Conservation (phyloP, 2,329 filamentous ascomycete genomes). For the Onygenales sp. region DNA sequence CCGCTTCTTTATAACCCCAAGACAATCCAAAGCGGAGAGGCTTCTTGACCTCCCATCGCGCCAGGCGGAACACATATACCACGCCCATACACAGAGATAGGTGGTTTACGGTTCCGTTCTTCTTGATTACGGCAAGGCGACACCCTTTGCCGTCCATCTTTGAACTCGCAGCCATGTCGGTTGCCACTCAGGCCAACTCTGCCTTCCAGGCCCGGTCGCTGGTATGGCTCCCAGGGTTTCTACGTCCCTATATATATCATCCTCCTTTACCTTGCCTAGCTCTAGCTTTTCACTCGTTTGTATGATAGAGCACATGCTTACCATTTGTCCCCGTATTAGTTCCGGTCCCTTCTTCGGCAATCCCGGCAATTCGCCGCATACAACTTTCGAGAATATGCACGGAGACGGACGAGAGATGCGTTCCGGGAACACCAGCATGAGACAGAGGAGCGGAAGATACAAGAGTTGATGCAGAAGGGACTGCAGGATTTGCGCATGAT, state of each 20-base stretch:
- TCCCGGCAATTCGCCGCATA: conserved; percentile 82
- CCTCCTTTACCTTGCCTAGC: background rate
- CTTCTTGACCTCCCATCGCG: background rate
- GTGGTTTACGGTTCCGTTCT: no score
- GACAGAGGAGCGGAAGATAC: conserved; percentile 64
- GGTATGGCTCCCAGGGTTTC: conserved; percentile 20
- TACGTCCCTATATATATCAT: background rate
- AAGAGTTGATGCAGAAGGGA: conserved; percentile 83
- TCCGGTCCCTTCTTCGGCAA: conserved; percentile 82
- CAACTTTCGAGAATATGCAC: conserved; percentile 97
- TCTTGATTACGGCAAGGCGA: background rate
- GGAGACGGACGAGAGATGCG: conserved; percentile 78
- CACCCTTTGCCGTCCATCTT: background rate
- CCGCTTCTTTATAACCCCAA: background rate
- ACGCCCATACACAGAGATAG: no score
- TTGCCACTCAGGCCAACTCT: conserved; percentile 30
- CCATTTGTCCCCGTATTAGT: conserved; percentile 43
- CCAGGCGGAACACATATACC: background rate
- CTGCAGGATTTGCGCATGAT: conserved; percentile 76
- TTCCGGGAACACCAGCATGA: conserved; percentile 73
- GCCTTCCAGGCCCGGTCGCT: conserved; percentile 40
- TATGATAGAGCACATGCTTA: background rate
- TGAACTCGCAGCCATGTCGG: conserved; percentile 30
- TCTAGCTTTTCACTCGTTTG: background rate
- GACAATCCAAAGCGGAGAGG: background rate